Evolutionary conservation across 768 basidiomycete species (phyloP).

Genomic region (Dentipellis sp.): DNA sequence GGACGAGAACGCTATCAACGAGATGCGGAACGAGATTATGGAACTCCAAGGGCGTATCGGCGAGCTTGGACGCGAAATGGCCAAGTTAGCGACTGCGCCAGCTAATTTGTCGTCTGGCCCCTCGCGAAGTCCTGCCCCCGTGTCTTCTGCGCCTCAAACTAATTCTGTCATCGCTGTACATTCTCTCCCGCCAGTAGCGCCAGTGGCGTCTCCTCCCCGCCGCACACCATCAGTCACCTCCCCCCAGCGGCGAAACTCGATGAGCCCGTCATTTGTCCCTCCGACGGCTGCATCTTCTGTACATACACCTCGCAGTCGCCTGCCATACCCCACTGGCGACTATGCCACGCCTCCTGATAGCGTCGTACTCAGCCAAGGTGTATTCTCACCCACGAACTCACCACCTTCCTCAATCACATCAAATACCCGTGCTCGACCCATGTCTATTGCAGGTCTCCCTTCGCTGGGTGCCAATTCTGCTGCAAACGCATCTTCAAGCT

Average conservation of each 20-base stretch:
- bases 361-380: slow-evolving; percentile 22
- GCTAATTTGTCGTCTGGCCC: slow-evolving; percentile 43
- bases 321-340: slow-evolving; percentile 81
- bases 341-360: slow-evolving; percentile 60
- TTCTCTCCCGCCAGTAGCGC: slow-evolving; percentile 24
- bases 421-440: slow-evolving; percentile 25
- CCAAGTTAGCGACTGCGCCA: slow-evolving; percentile 52
- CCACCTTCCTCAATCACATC: slow-evolving; percentile 28
- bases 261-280: slow-evolving; percentile 43
- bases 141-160: slow-evolving; percentile 36
- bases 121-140: slow-evolving; percentile 34
- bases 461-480: slow-evolving; percentile 7
- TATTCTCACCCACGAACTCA: slow-evolving; percentile 46
- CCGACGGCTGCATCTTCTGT: slow-evolving; percentile 28
- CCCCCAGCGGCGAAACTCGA: slow-evolving; percentile 44
- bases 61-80: slow-evolving; percentile 74
- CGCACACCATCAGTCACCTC: slow-evolving; percentile 7
- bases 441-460: slow-evolving; percentile 43
- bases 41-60: slow-evolving; percentile 71
- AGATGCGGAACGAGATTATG: slow-evolving; percentile 57
- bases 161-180: slow-evolving; percentile 40
- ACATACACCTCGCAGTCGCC: slow-evolving; percentile 36
- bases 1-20: slow-evolving; percentile 34
- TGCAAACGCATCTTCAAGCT: slow-evolving; percentile 6
- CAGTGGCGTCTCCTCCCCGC: slow-evolving; percentile 19